Conservation (phyloP, 2,329 filamentous ascomycete genomes). For the Venturia aucupariae region DNA sequence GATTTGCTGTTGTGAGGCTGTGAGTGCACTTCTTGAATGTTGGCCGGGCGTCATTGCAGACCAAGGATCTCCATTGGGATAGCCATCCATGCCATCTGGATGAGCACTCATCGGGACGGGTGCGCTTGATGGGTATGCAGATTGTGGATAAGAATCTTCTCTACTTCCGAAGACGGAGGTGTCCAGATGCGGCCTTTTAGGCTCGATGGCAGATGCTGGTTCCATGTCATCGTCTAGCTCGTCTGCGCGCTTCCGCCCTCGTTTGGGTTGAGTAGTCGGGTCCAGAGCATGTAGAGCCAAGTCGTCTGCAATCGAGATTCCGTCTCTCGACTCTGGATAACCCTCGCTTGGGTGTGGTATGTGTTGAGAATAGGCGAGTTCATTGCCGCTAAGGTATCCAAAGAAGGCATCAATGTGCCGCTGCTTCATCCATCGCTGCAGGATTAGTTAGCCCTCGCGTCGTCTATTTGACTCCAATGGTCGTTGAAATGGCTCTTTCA, state of each 20-base stretch:
- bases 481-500: neutral
- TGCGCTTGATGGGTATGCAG: conserved; percentile 43
- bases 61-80: conserved; percentile 36
- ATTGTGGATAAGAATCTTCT: conserved; percentile 28
- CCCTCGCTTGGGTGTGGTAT: conserved; percentile 58
- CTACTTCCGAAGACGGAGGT: conserved; percentile 35
- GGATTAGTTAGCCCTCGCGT: conserved; percentile 9
- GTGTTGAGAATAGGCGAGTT: conserved; percentile 70
- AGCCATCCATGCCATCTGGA: conserved; percentile 44
- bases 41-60: conserved; percentile 28
- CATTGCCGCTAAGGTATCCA: conserved; percentile 71
- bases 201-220: conserved; percentile 30
- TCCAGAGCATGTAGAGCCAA: conserved; percentile 76
- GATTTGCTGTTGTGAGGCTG: conserved; percentile 33
- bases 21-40: conserved; percentile 28
- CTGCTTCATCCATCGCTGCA: conserved; percentile 86
- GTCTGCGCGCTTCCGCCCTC: conserved; percentile 54
- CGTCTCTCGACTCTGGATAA: conserved; percentile 62
- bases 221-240: conserved; percentile 47
- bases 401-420: conserved; percentile 96
- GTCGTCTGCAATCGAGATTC: conserved; percentile 78
- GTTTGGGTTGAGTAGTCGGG: conserved; percentile 59
- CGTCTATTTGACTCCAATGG: no score
- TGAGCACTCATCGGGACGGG: conserved; percentile 42
- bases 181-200: conserved; percentile 55